Base-by-base conservation (phyloP, 495 filamentous ascomycete genomes). In the Talaromyces liani region DNA sequence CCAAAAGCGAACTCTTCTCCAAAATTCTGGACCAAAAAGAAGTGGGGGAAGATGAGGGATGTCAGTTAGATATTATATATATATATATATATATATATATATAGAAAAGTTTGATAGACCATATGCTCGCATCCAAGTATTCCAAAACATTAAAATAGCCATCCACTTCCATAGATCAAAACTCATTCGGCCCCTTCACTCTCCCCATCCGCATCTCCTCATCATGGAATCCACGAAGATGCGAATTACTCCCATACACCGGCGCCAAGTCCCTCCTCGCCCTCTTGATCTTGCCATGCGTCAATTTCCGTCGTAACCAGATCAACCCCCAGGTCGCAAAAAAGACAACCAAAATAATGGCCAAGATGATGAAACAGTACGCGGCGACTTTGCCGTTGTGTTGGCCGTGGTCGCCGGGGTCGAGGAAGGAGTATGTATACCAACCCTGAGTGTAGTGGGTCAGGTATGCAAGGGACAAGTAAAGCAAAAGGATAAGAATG, bases 371-470 rank as follows among this genome's bases (percentile, higher is more conserved):
- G 69, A 82, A 74, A 69, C 82, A 75, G 72, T 86, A 73, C 61
- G 75, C 71, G 58, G 79, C 67, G 66, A 85, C 77, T 12, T 64
- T 53, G 34, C 74, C 70, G 69, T 77, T 71, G 68, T 79, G 67
- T 72, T 81, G 73, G 39, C 73, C 68, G 67, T 77, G 62, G 70
- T 74, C 71, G 60, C 74, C 67, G 0, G 83, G 80, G 71, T 95
- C 79, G 0, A 94, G 77, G 77, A 95, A 95, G 55, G 66, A 65
- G 71, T 95, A 95, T 0, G 88, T 79, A 70, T 91, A 96, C 67
- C 88, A 92, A 1, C 83, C 84, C 68, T 90, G 75, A 0, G 85
- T 87, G 0, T 84, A 82, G 61, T 82, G 70, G 12, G 88, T 92
- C 33, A 96, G 65, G 70, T 92, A 93, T 0, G 89, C 90, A 9